Base-by-base conservation (phyloP, 768 basidiomycete species). In the Tulasnella sp. region DNA sequence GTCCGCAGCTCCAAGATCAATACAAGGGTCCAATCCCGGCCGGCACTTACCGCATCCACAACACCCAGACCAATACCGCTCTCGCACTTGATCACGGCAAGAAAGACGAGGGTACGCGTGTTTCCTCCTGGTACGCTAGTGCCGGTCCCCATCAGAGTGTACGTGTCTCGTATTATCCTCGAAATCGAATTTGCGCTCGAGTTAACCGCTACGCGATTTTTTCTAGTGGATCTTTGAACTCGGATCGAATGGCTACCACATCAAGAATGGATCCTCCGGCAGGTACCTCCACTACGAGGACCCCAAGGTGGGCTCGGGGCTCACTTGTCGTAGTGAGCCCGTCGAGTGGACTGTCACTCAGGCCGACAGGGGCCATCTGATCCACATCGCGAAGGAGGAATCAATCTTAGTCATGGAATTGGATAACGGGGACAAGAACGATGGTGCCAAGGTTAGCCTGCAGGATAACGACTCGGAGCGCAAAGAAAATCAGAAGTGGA, bases 51-150 rank as follows among this genome's bases (percentile, higher is more conserved):
- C 23, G 37, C 76, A 15, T 77, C 39, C 57, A 35, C 37, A 77
- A 70, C 76, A 3, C 29, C 39, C 46, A n/a, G 67, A n/a, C 76
- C 32, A 57, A 57, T n/a, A 77, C 76, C 37, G 76, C 76, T 40
- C 57, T 69, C 18, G 76, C 70, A 11, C 67, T 77, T 15, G 40
- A 20, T 11, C 39, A 39, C 29, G 55, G 51, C 29, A 32, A 15
- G 16, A 15, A 10, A 3, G 20, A 37, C 35, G 75, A 76, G 15
- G 23, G 55, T 67, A 76, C 75, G 4, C n/a, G 10, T 11, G 42
- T 76, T 26, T 29, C 39, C 10, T 69, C 44, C 18, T 76, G 26
- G 4, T 67, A 5, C n/a, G 48, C 10, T 37, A 3, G 26, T 5
- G 29, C 23, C 32, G 75, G 51, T 51, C 7, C 23, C 51, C 69